These are phyloP conservation scores for Aspergillus clavatus DNA, from an alignment of 2,329 filamentous ascomycete species.

Conservation along the genomic window DNA sequence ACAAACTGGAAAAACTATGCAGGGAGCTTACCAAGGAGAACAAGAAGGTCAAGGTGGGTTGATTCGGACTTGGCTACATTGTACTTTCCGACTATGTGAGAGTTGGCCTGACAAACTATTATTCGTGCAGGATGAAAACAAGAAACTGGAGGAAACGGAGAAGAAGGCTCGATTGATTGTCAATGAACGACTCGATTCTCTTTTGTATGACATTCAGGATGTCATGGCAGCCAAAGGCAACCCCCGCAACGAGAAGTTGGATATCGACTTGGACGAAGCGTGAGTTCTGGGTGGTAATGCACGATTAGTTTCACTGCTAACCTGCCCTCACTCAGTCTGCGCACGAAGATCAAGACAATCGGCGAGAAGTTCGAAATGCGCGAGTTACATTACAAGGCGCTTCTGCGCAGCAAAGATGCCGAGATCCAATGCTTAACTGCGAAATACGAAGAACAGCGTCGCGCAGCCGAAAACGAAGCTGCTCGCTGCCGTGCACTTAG, in stretches of 20 bases:
- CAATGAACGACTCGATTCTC: constrained; percentile 74
- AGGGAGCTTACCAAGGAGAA: constrained; percentile 94
- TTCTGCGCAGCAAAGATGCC: constrained; percentile 89
- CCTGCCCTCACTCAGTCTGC: constrained; percentile 40
- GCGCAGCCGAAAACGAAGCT: constrained; percentile 76
- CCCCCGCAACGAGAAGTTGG: constrained; percentile 71
- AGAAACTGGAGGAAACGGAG: constrained; percentile 80
- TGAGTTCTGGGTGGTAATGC: constrained; percentile 46
- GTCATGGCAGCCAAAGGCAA: constrained; percentile 83
- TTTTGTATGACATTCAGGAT: constrained; percentile 80
- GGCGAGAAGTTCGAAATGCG: constrained; percentile 95
- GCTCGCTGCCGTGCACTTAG: constrained; percentile 79
- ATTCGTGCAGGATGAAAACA: constrained; percentile 74
- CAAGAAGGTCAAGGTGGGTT: constrained; percentile 86
- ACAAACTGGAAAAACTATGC: constrained; percentile 94
- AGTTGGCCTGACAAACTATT: constrained; percentile 9
- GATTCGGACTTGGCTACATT: constrained; percentile 1
- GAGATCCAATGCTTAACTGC: constrained; percentile 91
- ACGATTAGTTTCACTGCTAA: constrained; percentile 11
- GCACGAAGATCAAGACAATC: constrained; percentile 82
- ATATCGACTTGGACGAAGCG: constrained; percentile 86
- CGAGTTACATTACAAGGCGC: constrained; percentile 86
- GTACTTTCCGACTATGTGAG: background rate
- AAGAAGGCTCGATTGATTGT: constrained; percentile 76
- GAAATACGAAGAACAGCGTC: constrained; percentile 83